These are phyloP conservation scores for Nephelium lappaceum DNA, from an alignment of 345 rosid species.

Conservation along the genomic window DNA sequence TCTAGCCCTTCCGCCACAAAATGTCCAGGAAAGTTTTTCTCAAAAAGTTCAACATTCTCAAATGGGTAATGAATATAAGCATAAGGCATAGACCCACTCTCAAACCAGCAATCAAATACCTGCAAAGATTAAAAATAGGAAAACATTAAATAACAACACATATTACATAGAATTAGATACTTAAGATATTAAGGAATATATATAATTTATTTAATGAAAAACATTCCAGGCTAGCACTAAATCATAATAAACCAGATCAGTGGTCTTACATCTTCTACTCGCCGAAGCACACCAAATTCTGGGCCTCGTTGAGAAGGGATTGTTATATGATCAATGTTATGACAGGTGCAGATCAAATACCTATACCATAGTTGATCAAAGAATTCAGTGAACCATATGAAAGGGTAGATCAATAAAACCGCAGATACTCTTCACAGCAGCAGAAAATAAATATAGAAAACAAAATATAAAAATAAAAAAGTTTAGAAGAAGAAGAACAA, in stretches of 20 bases:
- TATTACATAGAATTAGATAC: background rate
- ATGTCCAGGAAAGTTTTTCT: conserved; percentile 94
- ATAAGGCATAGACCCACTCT: conserved; percentile 99
- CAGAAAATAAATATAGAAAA: background rate
- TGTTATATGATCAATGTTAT: conserved; percentile 90
- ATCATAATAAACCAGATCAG: conserved; percentile 12
- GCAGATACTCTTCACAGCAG: background rate
- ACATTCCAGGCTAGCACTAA: background rate
- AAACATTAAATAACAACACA: conserved; percentile 3
- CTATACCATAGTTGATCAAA: conserved; percentile 41
- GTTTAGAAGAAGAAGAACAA: background rate
- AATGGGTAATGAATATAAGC: conserved; percentile 99
- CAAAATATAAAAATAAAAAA: background rate
- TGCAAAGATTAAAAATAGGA: conserved; percentile 33
- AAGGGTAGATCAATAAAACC: background rate
- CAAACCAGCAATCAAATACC: conserved; percentile 99
- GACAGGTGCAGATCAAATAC: conserved; percentile 92
- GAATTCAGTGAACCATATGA: background rate
- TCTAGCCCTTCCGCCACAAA: conserved; percentile 99
- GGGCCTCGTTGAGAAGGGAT: conserved; percentile 79
- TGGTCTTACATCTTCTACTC: conserved; percentile 82
- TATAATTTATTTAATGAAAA: background rate
- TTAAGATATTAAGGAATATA: background rate
- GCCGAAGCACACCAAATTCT: conserved; percentile 83
- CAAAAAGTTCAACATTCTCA: conserved; percentile 88